Conservation (phyloP, 495 filamentous ascomycete species). For the Penicillium daleae region DNA sequence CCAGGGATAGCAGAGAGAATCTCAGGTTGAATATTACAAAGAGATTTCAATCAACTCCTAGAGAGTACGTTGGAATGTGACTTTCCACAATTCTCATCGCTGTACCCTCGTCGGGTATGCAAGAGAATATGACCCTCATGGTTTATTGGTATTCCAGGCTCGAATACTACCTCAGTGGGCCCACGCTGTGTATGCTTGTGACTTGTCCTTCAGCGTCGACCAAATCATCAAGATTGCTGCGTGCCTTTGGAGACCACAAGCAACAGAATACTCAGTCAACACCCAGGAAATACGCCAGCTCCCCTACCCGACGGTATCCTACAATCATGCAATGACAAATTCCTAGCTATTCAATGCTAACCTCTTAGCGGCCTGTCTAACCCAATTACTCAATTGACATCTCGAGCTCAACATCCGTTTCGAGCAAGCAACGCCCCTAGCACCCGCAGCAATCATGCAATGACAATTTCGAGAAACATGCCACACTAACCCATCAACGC, state of each 20-base stretch:
- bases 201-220: not conserved
- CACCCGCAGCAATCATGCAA: not conserved
- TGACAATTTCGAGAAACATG: not conserved
- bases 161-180: not conserved
- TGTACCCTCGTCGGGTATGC: no score
- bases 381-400: not conserved
- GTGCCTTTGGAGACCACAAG: not conserved
- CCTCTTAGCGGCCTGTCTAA: not conserved
- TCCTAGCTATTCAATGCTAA: not conserved
- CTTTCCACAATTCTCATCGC: no score
- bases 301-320: not conserved
- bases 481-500: not conserved
- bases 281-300: not conserved
- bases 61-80: no score
- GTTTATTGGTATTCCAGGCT: no score
- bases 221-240: not conserved
- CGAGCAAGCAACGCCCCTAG: not conserved
- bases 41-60: no score
- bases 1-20: no score
- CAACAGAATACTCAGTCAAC: not conserved
- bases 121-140: no score
- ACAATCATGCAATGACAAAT: not conserved
- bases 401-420: not conserved
- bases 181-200: not conserved
- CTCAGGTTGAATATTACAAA: no score